Evolutionary conservation across 345 rosid species (phyloP).

Genomic region (Viola odorata): DNA sequence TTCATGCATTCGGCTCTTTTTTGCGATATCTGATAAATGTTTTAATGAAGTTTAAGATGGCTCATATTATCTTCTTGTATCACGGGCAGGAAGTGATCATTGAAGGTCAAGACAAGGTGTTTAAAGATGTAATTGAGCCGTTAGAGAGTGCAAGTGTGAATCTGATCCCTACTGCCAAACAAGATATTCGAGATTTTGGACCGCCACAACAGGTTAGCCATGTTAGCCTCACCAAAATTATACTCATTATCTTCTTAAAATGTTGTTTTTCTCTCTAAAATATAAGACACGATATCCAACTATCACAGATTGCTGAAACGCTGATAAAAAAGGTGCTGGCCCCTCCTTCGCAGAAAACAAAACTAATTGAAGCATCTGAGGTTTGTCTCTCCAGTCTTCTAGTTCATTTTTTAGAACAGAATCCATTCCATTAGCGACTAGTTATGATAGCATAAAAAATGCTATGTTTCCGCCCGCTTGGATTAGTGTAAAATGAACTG

Average conservation of each 20-base stretch:
- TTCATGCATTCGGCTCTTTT: neutral
- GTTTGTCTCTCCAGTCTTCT: constrained; percentile 26
- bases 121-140: constrained; percentile 93
- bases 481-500: no score
- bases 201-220: constrained; percentile 68
- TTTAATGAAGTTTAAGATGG: neutral
- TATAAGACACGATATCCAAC: constrained; percentile 10
- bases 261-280: no score
- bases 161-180: constrained; percentile 58
- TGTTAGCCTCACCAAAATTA: neutral
- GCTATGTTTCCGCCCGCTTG: no score
- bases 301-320: constrained; percentile 73
- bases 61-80: neutral
- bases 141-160: constrained; percentile 79
- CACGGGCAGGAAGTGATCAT: constrained; percentile 63
- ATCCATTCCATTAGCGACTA: neutral
- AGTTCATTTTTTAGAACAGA: neutral
- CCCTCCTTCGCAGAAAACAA: constrained; percentile 78
- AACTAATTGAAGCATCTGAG: constrained; percentile 65
- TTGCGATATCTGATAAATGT: neutral
- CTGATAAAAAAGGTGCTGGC: constrained; percentile 72
- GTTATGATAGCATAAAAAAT: no score
- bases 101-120: constrained; percentile 87
- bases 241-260: neutral
- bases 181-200: constrained; percentile 75